Base-by-base conservation (phyloP, 1,284 basidiomycete genomes). In the Amylostereum areolatum region DNA sequence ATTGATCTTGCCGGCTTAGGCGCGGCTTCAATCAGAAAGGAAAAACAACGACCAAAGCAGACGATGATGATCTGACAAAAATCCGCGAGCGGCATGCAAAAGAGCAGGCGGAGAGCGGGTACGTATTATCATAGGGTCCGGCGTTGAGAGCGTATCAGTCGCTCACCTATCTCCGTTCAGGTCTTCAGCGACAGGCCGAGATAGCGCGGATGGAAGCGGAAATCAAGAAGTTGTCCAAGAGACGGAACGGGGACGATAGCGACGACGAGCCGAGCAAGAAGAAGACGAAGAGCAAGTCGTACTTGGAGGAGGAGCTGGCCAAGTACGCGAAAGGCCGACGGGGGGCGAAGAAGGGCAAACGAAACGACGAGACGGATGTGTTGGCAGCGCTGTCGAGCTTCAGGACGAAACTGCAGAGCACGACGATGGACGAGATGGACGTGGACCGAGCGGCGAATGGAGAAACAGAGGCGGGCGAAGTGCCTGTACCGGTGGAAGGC, bases 181-280 rank as follows among this genome's bases (percentile, higher is more conserved):
- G 44, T 75, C 77, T 32, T 69, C 79, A 7, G n/a, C 83, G 87
- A 28, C 79, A 83, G 61, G 75, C 80, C 4, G 88, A 95, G 64
- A 94, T 97, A 50, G 86, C 83, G 58, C 83, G 80, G 56, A 89
- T 97, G 78, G 89, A 97, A 65, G 84, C 83, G 3, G 89, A 93
- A 47, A 87, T 97, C 50, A 83, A 89, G 28, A 85, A 80, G 56
- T 74, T 94, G 7, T 75, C 76, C 25, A 76, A 76, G 49, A 74
- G 73, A 46, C 73, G 75, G 7, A 70, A 66, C 8, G 78, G 75
- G 1, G 72, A 73, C 8, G 78, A 78, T 46, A 80, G 76, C 52
- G 83, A 83, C 48, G 80, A 85, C 10, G 81, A 82, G 52, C 70
- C 59, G 5, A 62, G 66, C 33, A 72, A 66, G 54, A 88, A 85